Conservation (phyloP, 768 basidiomycete genomes). For the Suillus decipiens region DNA sequence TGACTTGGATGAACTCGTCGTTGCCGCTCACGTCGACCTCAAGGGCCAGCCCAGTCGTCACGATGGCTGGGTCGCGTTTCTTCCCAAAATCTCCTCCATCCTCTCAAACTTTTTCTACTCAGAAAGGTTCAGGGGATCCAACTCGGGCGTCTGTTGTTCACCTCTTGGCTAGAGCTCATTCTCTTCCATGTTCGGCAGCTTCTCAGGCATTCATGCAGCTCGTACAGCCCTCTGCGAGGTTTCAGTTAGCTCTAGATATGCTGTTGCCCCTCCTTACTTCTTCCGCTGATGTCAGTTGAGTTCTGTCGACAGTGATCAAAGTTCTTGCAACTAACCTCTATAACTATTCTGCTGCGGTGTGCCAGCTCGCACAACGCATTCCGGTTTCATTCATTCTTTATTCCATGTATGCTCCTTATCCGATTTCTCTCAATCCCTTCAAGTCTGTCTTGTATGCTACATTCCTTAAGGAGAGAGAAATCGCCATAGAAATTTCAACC, state of each 20-base stretch:
- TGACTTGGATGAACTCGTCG: constrained; percentile 32
- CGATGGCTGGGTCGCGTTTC: constrained; percentile 34
- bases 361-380: constrained; percentile 70
- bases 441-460: constrained; percentile 69
- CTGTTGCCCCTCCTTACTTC: constrained; percentile 69
- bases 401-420: constrained; percentile 78
- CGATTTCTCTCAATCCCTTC: constrained; percentile 81
- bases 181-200: constrained; percentile 75
- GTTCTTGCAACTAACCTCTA: constrained; percentile 15
- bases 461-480: constrained; percentile 67
- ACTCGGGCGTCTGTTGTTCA: constrained; percentile 66
- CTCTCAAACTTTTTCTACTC: constrained; percentile 32
- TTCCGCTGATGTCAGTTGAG: constrained; percentile 53
- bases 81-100: constrained; percentile 33
- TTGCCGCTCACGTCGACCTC: constrained; percentile 33
- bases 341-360: constrained; percentile 16
- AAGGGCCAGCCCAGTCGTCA: constrained; percentile 28
- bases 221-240: constrained; percentile 73
- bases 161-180: constrained; percentile 64
- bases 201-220: constrained; percentile 75
- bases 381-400: constrained; percentile 79
- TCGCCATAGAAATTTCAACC: constrained; percentile 52
- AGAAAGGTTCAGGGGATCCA: constrained; percentile 40
- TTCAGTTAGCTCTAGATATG: constrained; percentile 84
- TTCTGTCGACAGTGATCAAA: constrained; percentile 10